Percentiles rank a stretch among this genome's conserved stretches.
These are phyloP conservation scores for Lenwebbia sp. DNA, from an alignment of 345 rosid species.

Conservation along the genomic window DNA sequence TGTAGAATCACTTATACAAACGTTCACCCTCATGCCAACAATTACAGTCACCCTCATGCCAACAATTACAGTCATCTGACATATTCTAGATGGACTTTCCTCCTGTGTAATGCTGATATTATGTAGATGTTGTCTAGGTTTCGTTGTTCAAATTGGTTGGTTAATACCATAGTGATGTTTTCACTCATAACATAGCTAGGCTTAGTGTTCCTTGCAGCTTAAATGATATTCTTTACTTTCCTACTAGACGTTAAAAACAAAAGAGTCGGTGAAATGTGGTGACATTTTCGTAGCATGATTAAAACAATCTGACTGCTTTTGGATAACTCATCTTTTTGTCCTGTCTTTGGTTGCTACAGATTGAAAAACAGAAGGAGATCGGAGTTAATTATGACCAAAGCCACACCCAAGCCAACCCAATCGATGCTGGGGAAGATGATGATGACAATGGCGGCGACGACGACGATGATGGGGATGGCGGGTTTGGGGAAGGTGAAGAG, in stretches of 20 bases:
- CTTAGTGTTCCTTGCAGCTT: neutral
- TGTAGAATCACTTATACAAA: neutral
- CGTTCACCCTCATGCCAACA: neutral
- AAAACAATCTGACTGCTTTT: neutral
- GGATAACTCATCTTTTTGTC: neutral
- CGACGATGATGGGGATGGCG: constrained; percentile 28
- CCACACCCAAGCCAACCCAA: constrained; percentile 16
- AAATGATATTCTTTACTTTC: neutral
- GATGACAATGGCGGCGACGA: constrained; percentile 12
- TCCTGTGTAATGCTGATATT: neutral
- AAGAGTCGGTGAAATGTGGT: neutral
- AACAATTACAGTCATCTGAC: neutral
- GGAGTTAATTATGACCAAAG: constrained; percentile 11
- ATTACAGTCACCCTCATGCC: neutral
- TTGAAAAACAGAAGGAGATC: constrained; percentile 8
- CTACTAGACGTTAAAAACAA: neutral
- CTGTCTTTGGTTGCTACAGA: neutral
- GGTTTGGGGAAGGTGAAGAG: constrained; percentile 42
- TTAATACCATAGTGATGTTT: neutral
- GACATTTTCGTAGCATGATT: neutral
- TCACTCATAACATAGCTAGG: neutral
- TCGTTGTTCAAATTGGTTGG: neutral
- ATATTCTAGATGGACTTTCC: neutral
- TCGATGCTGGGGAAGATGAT: constrained; percentile 54
- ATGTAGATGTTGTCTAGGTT: neutral